These are phyloP conservation scores for Cutaneotrichosporon mucoides DNA, from an alignment of 1,284 basidiomycete genomes.

Conservation along the genomic window DNA sequence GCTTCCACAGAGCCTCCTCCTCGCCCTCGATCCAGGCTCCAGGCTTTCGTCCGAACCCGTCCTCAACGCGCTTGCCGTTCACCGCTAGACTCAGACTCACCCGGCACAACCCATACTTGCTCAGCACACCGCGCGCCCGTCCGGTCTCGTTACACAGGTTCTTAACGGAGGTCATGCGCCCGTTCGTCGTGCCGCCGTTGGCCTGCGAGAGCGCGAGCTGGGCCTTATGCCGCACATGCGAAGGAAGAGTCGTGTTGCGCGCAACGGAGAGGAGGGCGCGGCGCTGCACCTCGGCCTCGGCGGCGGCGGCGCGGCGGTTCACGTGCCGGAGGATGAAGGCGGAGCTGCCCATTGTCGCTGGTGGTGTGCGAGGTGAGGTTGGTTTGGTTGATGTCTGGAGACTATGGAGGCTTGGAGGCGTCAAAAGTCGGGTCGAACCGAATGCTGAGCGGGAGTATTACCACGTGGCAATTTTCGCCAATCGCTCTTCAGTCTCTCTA, in stretches of 20 bases:
- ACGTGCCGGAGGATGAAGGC: conserved; percentile 43
- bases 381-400: not conserved
- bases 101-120: conserved; percentile 3
- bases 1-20: no score
- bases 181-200: conserved; percentile 60
- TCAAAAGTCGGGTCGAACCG: conserved; percentile 3
- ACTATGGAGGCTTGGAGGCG: no score
- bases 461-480: no score
- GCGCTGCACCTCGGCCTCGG: conserved; percentile 70
- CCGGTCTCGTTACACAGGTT: conserved; percentile 83
- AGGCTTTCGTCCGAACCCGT: no score
- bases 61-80: no score
- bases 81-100: not conserved
- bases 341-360: conserved; percentile 28
- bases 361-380: not conserved
- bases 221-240: conserved; percentile 86
- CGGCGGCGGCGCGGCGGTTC: conserved; percentile 44
- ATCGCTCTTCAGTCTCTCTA: no score
- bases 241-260: conserved; percentile 75
- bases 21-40: no score
- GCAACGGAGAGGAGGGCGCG: conserved; percentile 86
- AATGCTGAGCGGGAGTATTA: not conserved
- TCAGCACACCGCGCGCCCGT: conserved; percentile 61
- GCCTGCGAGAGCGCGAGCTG: conserved; percentile 90
- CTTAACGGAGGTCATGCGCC: conserved; percentile 73